A percentile compares a stretch with the other conserved stretches of the same genome.
Evolutionary conservation across 2,329 filamentous ascomycete species (phyloP).

Genomic region (Ascochyta koolunga): DNA sequence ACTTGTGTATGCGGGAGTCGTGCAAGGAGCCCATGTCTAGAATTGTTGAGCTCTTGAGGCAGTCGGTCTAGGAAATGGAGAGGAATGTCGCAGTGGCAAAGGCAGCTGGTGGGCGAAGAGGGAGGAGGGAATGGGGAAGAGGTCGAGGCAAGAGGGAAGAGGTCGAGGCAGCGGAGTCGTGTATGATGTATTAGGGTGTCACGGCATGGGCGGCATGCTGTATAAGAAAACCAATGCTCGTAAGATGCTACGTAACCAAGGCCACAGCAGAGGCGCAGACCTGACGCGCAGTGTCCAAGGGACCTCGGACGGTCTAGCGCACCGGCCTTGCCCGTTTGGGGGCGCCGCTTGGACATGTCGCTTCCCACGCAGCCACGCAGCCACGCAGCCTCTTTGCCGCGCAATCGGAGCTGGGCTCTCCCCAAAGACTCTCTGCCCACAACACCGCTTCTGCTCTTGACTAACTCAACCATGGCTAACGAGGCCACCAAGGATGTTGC

Average conservation of each 20-base stretch:
- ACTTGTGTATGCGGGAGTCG: slow-evolving; percentile 68
- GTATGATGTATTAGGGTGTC: slow-evolving; percentile 18
- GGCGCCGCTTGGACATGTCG: slow-evolving; percentile 14
- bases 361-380: slow-evolving; percentile 2
- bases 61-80: slow-evolving; percentile 13
- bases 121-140: too few relatives aligned
- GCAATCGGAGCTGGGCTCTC: slow-evolving; percentile 30
- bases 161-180: too few relatives aligned
- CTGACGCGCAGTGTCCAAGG: slow-evolving; percentile 33
- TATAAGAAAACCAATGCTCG: slow-evolving; percentile 27
- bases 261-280: slow-evolving; percentile 35
- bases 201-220: slow-evolving; percentile 35
- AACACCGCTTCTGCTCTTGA: slow-evolving; percentile 12
- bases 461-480: slow-evolving; percentile 34
- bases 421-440: slow-evolving; percentile 8
- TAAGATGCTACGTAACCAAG: slow-evolving; percentile 37
- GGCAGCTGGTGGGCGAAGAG: not conserved
- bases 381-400: slow-evolving; percentile 30
- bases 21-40: slow-evolving; percentile 58
- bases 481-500: slow-evolving; percentile 30
- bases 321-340: not conserved
- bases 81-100: slow-evolving; percentile 17
- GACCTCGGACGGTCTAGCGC: slow-evolving; percentile 17
- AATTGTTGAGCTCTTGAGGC: slow-evolving; percentile 16
- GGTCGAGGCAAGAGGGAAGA: too few relatives aligned